These are phyloP conservation scores for Polyporus arcularius DNA, from an alignment of 768 basidiomycete genomes.

Conservation along the genomic window DNA sequence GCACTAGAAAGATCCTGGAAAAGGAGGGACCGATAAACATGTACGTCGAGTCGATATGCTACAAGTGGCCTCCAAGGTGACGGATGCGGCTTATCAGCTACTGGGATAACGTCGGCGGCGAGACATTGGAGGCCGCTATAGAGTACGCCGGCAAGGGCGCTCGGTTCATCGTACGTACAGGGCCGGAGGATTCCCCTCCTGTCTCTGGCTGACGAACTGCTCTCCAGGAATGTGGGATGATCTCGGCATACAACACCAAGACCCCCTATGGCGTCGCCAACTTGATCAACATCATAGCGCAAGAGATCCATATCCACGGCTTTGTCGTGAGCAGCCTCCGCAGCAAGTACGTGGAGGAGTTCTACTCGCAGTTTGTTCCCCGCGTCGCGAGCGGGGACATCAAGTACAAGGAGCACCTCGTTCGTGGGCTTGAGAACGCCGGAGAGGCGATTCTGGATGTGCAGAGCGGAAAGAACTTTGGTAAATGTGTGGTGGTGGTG, in stretches of 20 bases:
- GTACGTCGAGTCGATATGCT: not conserved
- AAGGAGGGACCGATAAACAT: conserved; percentile 61
- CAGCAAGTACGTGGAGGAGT: conserved; percentile 25
- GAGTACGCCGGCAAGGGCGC: conserved; percentile 7
- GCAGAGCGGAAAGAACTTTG: conserved; percentile 33
- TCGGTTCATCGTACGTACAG: conserved; percentile 23
- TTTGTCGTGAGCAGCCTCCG: conserved; percentile 28
- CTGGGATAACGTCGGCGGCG: conserved; percentile 34
- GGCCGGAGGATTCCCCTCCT: too few relatives aligned
- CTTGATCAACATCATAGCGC: conserved; percentile 23
- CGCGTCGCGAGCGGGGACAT: conserved; percentile 33
- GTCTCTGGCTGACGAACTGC: not conserved
- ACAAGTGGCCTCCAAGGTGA: too few relatives aligned
- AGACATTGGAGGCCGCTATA: conserved; percentile 29
- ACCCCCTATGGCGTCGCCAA: conserved; percentile 23
- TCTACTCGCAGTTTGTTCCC: conserved; percentile 30
- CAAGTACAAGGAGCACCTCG: conserved; percentile 35
- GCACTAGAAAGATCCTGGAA: conserved; percentile 50
- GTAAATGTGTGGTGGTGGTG: conserved; percentile 36
- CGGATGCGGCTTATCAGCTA: conserved; percentile 14
- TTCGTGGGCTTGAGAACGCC: conserved; percentile 32
- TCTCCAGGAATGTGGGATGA: conserved; percentile 29
- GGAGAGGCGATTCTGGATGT: conserved; percentile 36
- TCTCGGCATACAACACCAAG: conserved; percentile 23
- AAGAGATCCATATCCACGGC: conserved; percentile 30